A percentile compares a stretch with the other conserved stretches of the same genome.
Conservation (phyloP, 495 filamentous ascomycete species). For the Daldinia decipiens region DNA sequence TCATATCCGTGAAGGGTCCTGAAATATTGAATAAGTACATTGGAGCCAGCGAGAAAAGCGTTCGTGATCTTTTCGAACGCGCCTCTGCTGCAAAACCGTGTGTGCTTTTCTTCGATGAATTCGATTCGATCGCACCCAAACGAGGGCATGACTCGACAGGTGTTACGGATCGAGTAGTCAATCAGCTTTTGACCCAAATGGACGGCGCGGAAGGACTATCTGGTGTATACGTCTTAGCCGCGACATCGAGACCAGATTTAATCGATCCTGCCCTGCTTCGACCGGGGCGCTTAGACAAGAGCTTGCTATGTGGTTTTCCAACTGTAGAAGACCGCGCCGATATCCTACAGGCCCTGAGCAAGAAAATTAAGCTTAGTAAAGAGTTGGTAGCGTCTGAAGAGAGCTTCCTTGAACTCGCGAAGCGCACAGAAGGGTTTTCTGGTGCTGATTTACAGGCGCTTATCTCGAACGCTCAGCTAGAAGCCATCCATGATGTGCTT, state of each 20-base stretch:
- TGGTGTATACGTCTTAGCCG: conserved; percentile 95
- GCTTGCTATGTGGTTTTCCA: conserved; percentile 88
- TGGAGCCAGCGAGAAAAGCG: conserved; percentile 92
- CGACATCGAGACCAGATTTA: conserved; percentile 88
- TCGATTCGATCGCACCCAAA: conserved; percentile 96
- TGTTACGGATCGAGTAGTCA: conserved; percentile 97
- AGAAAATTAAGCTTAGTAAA: conserved; percentile 75
- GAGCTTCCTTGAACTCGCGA: conserved; percentile 73
- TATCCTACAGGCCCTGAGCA: conserved; percentile 82
- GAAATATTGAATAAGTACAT: conserved; percentile 99
- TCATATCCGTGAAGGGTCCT: conserved; percentile 97
- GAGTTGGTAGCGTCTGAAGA: conserved; percentile 64
- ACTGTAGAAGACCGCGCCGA: conserved; percentile 80
- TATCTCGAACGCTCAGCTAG: conserved; percentile 94
- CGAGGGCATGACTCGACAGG: conserved; percentile 96
- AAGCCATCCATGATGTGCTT: conserved; percentile 93
- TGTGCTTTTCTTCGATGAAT: conserved; percentile 97
- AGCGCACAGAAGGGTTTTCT: conserved; percentile 86
- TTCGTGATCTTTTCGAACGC: conserved; percentile 93
- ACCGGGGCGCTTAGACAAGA: conserved; percentile 92
- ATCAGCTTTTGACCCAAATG: conserved; percentile 98
- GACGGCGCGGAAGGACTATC: conserved; percentile 95
- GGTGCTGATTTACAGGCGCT: conserved; percentile 95
- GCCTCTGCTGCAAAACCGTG: conserved; percentile 90
- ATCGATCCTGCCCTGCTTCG: conserved; percentile 93